Base-by-base conservation (phyloP, 2,329 filamentous ascomycete species). In the Diplodia corticola region DNA sequence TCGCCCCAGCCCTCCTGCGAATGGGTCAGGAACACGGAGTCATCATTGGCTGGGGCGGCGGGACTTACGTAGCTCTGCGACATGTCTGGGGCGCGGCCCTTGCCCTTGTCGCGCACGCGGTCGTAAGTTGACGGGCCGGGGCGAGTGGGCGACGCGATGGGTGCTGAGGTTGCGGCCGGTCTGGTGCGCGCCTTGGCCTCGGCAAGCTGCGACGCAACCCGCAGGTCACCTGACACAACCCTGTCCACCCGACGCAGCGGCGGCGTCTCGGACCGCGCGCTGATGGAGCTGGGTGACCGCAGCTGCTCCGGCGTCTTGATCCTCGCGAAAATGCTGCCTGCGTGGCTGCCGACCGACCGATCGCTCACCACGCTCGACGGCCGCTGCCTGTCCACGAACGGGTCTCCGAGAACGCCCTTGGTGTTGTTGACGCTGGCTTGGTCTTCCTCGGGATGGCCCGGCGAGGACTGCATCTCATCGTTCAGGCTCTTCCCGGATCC, bases 1-100 rank as follows among this genome's bases (percentile, higher is more conserved):
- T 96, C 92, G 81, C 94, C 94, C 83, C 88, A 93, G 81, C 92
- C 94, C 86, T 97, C 93, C 93, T 97, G 82, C 64, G 73, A 73
- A 71, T 75, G 67, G 76, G 75, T 70, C 63, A 57, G 63, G 63
- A 37, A 37, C 49, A 53, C 28, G 37, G 2, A 54, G 28, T 46
- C 13, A 60, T 49, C 26, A 55, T 26, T 59, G 67, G 65, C 71
- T 20, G 65, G 44, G 37, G 44, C 22, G 12, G 6, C 4, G 28
- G 2, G 64, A 91, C 92, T 90, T 87, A 97, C 93, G 83, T 91
- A 97, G 82, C 96, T 89, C 84, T 97, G 92, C 78, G 91, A 85
- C 92, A 97, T 97, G 81, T 74, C 77, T 6, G 63, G 22, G 70
- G 89, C 82, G 78, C 91, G 91, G 81, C 87, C 89, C 81, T 92